These are phyloP conservation scores for Fusarium ramigenum DNA, from an alignment of 2,329 filamentous ascomycete genomes.

Conservation along the genomic window DNA sequence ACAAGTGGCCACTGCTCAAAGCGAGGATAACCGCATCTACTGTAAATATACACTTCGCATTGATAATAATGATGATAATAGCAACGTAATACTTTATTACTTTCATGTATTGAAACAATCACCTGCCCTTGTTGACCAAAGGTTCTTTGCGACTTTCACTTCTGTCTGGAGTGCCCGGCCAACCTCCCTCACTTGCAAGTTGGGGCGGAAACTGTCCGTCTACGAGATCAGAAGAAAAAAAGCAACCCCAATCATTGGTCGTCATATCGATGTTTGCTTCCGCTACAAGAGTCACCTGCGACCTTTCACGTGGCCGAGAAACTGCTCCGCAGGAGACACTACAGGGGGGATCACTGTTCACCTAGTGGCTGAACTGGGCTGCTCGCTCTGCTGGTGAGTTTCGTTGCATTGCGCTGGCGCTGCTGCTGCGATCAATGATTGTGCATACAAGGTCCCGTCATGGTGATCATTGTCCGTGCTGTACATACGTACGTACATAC, in stretches of 20 bases:
- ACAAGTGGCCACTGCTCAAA: background rate
- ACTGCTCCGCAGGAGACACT: background rate
- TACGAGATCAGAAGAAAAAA: constrained; percentile 7
- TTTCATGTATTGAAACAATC: background rate
- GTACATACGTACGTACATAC: background rate
- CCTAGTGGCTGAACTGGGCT: background rate
- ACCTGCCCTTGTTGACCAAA: background rate
- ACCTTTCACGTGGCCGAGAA: constrained; percentile 28
- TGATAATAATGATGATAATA: background rate
- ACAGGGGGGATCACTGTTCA: background rate
- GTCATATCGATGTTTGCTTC: constrained; percentile 4
- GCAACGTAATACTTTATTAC: background rate
- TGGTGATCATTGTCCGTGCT: constrained; percentile 35
- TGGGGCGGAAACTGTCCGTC: background rate
- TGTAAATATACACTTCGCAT: background rate
- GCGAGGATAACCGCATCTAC: background rate
- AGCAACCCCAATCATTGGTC: background rate
- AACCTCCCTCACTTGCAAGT: background rate
- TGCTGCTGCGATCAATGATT: constrained; percentile 8
- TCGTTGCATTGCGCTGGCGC: background rate
- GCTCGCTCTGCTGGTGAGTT: background rate
- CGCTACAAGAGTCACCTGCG: constrained; percentile 24
- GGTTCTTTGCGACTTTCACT: background rate
- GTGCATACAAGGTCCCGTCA: constrained; percentile 4
- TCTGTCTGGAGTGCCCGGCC: background rate